Evolutionary conservation across 495 filamentous ascomycete species (phyloP).

Genomic region (Cryomyces antarcticus): DNA sequence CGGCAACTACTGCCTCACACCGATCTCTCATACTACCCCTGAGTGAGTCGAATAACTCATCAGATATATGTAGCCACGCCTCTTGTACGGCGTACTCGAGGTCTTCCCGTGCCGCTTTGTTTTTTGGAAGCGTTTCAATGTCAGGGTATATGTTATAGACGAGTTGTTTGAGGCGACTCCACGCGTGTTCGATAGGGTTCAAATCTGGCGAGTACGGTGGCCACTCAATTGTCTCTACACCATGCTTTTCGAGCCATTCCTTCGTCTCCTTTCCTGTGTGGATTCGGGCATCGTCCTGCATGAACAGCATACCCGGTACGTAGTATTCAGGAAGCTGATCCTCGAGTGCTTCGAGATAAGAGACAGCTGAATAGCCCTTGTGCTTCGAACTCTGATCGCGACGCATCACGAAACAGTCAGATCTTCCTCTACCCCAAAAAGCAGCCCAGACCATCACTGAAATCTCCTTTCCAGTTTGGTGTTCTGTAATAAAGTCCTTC

Average conservation of each 20-base stretch:
- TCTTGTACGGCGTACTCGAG: too few species aligned
- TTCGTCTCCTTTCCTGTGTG: background rate
- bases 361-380: background rate
- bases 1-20: too few species aligned
- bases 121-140: background rate
- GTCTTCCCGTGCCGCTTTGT: too few species aligned
- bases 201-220: slow-evolving; percentile 7
- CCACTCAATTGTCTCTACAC: slow-evolving; percentile 2
- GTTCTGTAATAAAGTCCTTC: too few species aligned
- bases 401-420: slow-evolving; percentile 2
- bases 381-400: background rate
- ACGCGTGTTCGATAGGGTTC: slow-evolving; percentile 7
- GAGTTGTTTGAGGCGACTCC: slow-evolving; percentile 4
- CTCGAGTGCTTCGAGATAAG: background rate
- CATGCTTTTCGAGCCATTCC: slow-evolving; percentile 1
- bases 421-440: background rate
- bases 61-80: too few species aligned
- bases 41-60: too few species aligned
- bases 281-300: slow-evolving; percentile 4
- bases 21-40: too few species aligned
- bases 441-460: slow-evolving; percentile 4
- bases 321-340: background rate
- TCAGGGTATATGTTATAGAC: slow-evolving; percentile 5
- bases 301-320: background rate
- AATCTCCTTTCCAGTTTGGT: background rate